phyloP scores from a whole-genome alignment of 345 rosid species.

The Euphorbia tirucalli region DNA sequence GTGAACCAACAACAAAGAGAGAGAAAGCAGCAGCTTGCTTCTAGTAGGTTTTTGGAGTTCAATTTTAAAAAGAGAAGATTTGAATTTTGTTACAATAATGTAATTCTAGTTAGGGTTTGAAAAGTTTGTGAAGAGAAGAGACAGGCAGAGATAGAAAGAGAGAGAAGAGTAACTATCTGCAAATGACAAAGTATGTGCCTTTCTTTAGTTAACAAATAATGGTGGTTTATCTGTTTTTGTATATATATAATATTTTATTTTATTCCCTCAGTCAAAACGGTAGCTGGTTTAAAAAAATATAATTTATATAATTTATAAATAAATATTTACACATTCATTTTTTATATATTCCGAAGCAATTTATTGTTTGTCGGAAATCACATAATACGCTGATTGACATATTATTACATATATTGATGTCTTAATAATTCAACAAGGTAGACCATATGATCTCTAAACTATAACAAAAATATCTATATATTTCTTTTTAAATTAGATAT shows the following conservation, averaged over 20 bases:
- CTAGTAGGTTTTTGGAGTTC: neutral
- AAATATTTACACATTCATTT: too few relatives aligned
- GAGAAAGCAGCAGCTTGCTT: neutral
- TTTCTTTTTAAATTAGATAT: too few relatives aligned
- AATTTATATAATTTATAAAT: too few relatives aligned
- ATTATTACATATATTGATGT: too few relatives aligned
- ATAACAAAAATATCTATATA: too few relatives aligned
- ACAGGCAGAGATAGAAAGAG: neutral
- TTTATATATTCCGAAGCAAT: too few relatives aligned
- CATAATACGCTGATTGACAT: too few relatives aligned
- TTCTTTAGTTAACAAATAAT: neutral
- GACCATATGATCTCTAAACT: too few relatives aligned
- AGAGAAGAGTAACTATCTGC: slow-evolving; percentile 3
- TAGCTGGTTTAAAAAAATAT: too few relatives aligned
- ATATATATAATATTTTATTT: neutral
- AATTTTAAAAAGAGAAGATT: neutral
- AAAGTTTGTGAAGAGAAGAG: neutral
- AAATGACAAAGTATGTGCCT: slow-evolving; percentile 11
- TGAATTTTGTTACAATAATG: slow-evolving; percentile 10
- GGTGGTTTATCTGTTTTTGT: slow-evolving; percentile 18
- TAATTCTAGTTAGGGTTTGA: slow-evolving; percentile 15
- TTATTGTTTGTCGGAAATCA: too few relatives aligned
- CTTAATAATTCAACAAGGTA: too few relatives aligned
- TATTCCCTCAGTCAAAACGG: too few relatives aligned
- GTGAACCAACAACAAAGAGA: slow-evolving; percentile 8